Evolutionary conservation across 164 flowering plant genomes (phyloP), one percentile per base, ranked within the genome.

Genomic region (Dillenia turbinata): DNA sequence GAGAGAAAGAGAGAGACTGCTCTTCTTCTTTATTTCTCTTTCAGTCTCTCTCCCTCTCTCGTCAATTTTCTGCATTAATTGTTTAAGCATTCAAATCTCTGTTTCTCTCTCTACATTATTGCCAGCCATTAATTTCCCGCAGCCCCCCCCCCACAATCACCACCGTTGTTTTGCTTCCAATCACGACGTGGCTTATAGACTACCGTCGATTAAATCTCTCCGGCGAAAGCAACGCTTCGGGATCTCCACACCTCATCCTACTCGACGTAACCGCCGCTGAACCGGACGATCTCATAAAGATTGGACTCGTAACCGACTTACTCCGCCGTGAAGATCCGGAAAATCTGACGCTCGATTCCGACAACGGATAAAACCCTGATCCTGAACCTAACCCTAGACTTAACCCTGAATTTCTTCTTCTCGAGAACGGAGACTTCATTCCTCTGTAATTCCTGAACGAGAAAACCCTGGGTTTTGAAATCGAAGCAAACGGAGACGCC

Each of bases 161-260:
- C 75, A 64, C 77, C 77, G 68, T 73, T 77, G 68, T 48, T 67
- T 55, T 12, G 52, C 16, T 15, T 17, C 26, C 44, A 24, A 8
- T 44, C 48, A 70, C 22, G 22, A 54, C 68, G 64, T 62, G 68
- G 33, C 67, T 8, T 12, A 8, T 49, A 22, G 17, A 14, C 24
- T 63, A 68, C 48, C 76, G 63, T 43, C 81, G 63, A 68, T 65
- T 80, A 47, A 69, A 81, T 62, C 98, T 80, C 66, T 94, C 97
- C 78, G 98, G 98, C 14, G 98, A 94, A 8, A 94, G 68, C 55
- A 94, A 61, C 52, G 97, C 98, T 73, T 94, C 98, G 10, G 89
- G 98, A 70, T 94, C 97, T 1, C 98, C 97, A 70, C 95, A 90
- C 77, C 97, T 72, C 59, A 87, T 65, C 69, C 98, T 73, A 73